Percentiles rank a stretch among this genome's conserved stretches.
Conservation (phyloP, 495 filamentous ascomycete genomes). For the Penicillium roqueforti region DNA sequence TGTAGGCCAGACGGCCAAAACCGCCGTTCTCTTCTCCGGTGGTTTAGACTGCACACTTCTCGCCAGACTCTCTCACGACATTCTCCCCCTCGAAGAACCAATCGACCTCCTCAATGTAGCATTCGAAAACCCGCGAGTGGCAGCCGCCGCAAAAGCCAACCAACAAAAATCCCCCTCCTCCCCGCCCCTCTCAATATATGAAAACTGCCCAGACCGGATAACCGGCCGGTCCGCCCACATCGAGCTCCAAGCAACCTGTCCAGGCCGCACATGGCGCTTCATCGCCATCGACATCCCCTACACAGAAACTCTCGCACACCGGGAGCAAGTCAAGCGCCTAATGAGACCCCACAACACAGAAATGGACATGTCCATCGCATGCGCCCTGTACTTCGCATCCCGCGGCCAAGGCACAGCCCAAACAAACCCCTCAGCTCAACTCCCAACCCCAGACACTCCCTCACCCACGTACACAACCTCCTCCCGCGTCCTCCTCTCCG, state of each 20-base stretch:
- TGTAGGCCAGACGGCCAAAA: conserved; percentile 39
- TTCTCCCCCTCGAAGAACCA: conserved; percentile 59
- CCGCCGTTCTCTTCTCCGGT: conserved; percentile 90
- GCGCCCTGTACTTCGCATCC: conserved; percentile 88
- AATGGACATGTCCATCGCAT: conserved; percentile 97
- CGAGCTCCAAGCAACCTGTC: conserved; percentile 70
- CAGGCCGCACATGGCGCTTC: conserved; percentile 72
- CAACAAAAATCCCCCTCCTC: conserved; percentile 3
- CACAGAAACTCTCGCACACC: conserved; percentile 64
- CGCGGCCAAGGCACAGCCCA: conserved; percentile 58
- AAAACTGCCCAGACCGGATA: conserved; percentile 81
- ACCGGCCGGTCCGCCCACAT: conserved; percentile 73
- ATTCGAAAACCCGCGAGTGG: conserved; percentile 86
- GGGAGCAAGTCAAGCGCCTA: conserved; percentile 62
- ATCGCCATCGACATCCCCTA: conserved; percentile 81
- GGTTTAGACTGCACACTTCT: conserved; percentile 90
- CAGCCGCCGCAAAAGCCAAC: conserved; percentile 32
- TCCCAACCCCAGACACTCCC: not conserved
- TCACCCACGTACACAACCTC: conserved; percentile 55
- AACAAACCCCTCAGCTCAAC: not conserved
- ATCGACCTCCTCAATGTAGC: conserved; percentile 95
- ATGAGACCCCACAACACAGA: conserved; percentile 94
- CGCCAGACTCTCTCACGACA: conserved; percentile 76
- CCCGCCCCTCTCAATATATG: conserved; percentile 52
- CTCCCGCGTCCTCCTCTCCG: conserved; percentile 82